Conservation (phyloP, 257 asterid genomes). For the Voacanga thouarsii region DNA sequence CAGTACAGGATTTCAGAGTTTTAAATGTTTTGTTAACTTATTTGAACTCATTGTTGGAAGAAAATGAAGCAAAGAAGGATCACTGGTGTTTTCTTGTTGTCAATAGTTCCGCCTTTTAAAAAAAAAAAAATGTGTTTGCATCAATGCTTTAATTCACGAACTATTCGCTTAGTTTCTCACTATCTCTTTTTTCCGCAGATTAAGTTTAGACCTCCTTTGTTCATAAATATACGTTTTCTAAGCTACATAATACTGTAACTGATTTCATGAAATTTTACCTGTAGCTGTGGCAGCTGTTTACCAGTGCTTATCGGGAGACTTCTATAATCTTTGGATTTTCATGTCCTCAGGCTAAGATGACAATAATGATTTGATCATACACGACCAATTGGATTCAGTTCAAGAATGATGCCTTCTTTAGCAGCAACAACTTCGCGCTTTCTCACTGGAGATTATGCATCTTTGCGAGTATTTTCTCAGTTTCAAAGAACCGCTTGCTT, state of each 20-base stretch:
- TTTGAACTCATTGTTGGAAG: not conserved
- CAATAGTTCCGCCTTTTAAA: not conserved
- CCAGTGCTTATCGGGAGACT: not conserved
- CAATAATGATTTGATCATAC: constrained; percentile 16
- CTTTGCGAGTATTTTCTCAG: constrained; percentile 9
- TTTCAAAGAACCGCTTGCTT: constrained; percentile 7
- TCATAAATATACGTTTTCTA: not conserved
- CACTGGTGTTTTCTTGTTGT: not conserved
- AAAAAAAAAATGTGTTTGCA: too few species aligned
- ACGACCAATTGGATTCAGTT: constrained; percentile 7
- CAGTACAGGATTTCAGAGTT: not conserved
- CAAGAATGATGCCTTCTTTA: constrained; percentile 43
- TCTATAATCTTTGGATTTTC: not conserved
- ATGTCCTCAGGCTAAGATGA: not conserved
- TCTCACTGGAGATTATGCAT: constrained; percentile 18
- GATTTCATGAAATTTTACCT: not conserved
- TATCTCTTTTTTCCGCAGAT: not conserved
- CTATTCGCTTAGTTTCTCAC: not conserved
- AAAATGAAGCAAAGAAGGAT: not conserved
- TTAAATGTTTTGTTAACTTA: not conserved
- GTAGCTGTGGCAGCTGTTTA: not conserved
- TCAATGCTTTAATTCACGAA: not conserved
- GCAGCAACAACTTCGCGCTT: constrained; percentile 24
- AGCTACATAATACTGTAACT: constrained; percentile 8
- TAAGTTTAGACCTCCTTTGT: not conserved